Base-by-base conservation (phyloP, 164 flowering plant genomes). In the Tinospora cordifolia region DNA sequence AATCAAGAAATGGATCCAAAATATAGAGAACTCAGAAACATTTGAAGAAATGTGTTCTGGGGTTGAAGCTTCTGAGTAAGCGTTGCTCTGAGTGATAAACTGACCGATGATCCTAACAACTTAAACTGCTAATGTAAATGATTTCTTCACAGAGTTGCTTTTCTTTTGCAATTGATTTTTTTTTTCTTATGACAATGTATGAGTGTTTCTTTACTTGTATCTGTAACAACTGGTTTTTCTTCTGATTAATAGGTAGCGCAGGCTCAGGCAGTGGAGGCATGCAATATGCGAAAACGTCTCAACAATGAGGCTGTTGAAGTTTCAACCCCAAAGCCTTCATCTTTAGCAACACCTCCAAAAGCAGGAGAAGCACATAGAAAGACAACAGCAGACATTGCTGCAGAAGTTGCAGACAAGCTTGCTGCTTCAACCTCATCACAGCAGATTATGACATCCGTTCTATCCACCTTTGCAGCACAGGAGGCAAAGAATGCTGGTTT, bases 401-500 rank as follows among this genome's bases (percentile, higher is more conserved):
- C 98, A 36, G 88, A 81, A 81, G 96, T 92, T 75, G 98, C 96
- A 19, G 98, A 92, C 77, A 94, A 80, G 83, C 91, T 94, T 44
- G 80, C 97, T 51, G 96, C 99, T 30, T 94, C 97, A 40, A 83
- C 81, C 72, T 90, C 91, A 11, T 94, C 99, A 30, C 93, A 87
- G 72, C 75, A 83, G 75, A 94, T 94, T 36, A 92, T 92, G 97
- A 75, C 85, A 39, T 89, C 97, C 6, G 97, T 94, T 70, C 95
- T 94, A 15, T 92, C 95, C 6, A 79, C 88, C 69, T 92, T 94
- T 76, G 99, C 97, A 8, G 97, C 97, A 22, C 84, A 92, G 85
- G 95, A 82, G 77, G 92, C 95, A 34, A 89, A 90, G 71, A 86
- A 78, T 69, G 88, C 86, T 27, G 86, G 87, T 58, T 70, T 86